Conservation (phyloP, 768 basidiomycete genomes). For the Boletus rubescentipes region DNA sequence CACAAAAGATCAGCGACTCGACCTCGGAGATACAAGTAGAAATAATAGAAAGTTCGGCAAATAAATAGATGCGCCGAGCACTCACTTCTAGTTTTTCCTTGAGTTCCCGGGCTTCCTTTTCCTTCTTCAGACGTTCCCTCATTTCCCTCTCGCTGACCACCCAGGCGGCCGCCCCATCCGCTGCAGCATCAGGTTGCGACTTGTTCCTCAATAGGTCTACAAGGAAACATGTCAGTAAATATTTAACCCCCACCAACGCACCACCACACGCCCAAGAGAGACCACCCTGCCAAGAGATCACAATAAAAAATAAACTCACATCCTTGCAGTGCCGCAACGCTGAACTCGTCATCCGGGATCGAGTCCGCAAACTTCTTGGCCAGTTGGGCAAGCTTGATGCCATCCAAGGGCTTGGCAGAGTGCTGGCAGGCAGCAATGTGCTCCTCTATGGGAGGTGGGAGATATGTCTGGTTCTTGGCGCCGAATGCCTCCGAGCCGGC, state of each 20-base stretch:
- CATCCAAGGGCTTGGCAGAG: conserved; percentile 64
- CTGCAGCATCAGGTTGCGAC: conserved; percentile 74
- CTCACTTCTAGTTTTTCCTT: conserved; percentile 68
- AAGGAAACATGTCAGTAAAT: conserved; percentile 25
- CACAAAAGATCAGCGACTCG: conserved; percentile 7
- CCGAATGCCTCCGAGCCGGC: conserved; percentile 39
- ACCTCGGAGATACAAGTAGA: conserved; percentile 1
- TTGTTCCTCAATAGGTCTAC: conserved; percentile 83
- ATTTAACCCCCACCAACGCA: conserved; percentile 21
- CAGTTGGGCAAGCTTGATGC: conserved; percentile 58
- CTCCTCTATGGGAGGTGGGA: conserved; percentile 64
- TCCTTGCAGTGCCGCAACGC: conserved; percentile 87
- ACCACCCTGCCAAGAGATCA: conserved; percentile 1
- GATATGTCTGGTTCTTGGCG: conserved; percentile 56
- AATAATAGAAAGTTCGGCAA: conserved; percentile 19
- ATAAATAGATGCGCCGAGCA: conserved; percentile 22
- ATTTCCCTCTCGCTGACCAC: conserved; percentile 73
- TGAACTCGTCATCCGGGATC: conserved; percentile 84
- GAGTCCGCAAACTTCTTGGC: conserved; percentile 79
- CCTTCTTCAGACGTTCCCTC: conserved; percentile 67
- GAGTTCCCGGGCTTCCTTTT: conserved; percentile 69
- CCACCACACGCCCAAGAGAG: conserved; percentile 20
- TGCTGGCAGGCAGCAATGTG: conserved; percentile 58
- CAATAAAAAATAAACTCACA: conserved; percentile 53
- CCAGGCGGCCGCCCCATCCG: conserved; percentile 66